Evolutionary conservation across 345 rosid genomes (phyloP), one percentile per base, ranked within the genome.

Genomic region (Moringa oleifera): DNA sequence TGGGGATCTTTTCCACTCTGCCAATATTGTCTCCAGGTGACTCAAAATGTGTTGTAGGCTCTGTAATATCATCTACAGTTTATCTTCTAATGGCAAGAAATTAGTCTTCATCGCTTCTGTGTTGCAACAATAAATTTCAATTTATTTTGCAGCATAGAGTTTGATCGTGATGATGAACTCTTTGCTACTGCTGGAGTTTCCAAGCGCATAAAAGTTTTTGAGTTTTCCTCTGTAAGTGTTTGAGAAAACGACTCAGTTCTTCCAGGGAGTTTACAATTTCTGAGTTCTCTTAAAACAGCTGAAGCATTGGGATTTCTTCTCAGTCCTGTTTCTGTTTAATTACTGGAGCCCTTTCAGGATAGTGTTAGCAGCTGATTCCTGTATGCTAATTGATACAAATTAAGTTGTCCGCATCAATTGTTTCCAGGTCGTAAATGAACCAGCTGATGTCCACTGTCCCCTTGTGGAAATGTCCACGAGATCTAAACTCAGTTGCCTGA

Each of bases 121-220:
- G 6, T n/a, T n/a, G n/a, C n/a, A n/a, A n/a, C n/a, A n/a, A n/a
- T n/a, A n/a, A n/a, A n/a, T 20, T 33, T 46, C 6, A 25, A 54
- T 37, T 20, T 59, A 21, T 22, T 58, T 59, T 81, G 75, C 91
- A 85, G 91, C 67, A 79, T 79, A 63, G 88, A 85, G 68, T 83
- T 85, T 74, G 84, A 85, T 55, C 76, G 81, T 24, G 91, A 82
- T 51, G 81, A 80, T 73, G 88, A 85, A 61, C 50, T 82, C 46
- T 85, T 80, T 73, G 91, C 88, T 25, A 80, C 81, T 46, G 91
- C 91, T 53, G 91, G 91, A 72, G 82, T 79, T 51, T 85, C 88
- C 23, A 78, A 77, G 71, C 71, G 79, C 55, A 70, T 85, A 50
- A 79, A 85, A 72, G 79, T 82, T 61, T 85, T 80, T 37, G 85